Conservation (phyloP, 176 grass and related monocot species). For the Zoysia japonica region DNA sequence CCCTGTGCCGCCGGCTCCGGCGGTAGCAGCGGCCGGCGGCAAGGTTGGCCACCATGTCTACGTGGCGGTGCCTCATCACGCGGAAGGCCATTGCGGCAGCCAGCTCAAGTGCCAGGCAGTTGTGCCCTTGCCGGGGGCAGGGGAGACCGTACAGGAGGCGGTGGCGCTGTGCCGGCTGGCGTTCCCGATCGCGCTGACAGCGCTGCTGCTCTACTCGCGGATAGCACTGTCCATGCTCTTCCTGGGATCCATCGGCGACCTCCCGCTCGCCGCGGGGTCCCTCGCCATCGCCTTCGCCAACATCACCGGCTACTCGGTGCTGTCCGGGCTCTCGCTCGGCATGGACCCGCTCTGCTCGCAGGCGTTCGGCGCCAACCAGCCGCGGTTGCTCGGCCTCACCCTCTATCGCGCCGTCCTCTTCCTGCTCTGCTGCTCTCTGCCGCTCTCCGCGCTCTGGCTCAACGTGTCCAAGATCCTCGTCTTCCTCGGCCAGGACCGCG, state of each 20-base stretch:
- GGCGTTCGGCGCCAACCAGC: slow-evolving; percentile 79
- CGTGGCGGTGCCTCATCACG: slow-evolving; percentile 30
- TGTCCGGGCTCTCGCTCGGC: slow-evolving; percentile 83
- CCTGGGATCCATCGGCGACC: slow-evolving; percentile 86
- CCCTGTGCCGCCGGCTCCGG: slow-evolving; percentile 20
- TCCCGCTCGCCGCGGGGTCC: slow-evolving; percentile 80
- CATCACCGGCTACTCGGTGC: slow-evolving; percentile 94
- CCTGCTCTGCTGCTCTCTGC: slow-evolving; percentile 88
- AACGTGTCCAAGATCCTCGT: slow-evolving; percentile 78
- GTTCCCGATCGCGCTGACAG: slow-evolving; percentile 75
- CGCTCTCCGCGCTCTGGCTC: slow-evolving; percentile 71
- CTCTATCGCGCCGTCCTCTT: slow-evolving; percentile 84
- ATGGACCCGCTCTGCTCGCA: slow-evolving; percentile 98
- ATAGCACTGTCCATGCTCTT: slow-evolving; percentile 83
- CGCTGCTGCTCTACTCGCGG: slow-evolving; percentile 85
- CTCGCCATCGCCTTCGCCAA: slow-evolving; percentile 89
- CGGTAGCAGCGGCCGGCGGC: neutral
- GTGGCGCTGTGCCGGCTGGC: slow-evolving; percentile 66
- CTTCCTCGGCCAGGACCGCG: slow-evolving; percentile 73
- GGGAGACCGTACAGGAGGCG: slow-evolving; percentile 53
- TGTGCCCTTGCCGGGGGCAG: slow-evolving; percentile 3
- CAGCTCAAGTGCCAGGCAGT: slow-evolving; percentile 5
- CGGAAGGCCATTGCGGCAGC: slow-evolving; percentile 2
- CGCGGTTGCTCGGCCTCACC: slow-evolving; percentile 67
- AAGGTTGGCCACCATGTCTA: slow-evolving; percentile 51